These are phyloP conservation scores for Eucalyptus guilfoylei DNA, from an alignment of 345 rosid species.

Conservation along the genomic window DNA sequence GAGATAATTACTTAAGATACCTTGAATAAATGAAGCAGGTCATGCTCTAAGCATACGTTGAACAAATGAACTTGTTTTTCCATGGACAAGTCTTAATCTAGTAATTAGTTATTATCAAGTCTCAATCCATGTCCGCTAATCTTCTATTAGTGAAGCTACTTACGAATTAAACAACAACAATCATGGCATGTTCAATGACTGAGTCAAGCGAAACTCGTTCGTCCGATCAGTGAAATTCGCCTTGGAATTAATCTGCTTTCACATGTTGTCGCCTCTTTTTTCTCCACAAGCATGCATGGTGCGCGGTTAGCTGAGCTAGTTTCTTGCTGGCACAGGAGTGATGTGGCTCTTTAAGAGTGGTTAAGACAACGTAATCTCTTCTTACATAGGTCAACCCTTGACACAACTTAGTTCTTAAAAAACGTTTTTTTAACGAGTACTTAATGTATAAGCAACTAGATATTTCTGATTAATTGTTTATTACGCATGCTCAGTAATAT, in stretches of 20 bases:
- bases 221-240: neutral
- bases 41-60: neutral
- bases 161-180: neutral
- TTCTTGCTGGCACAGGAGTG: no score
- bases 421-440: neutral
- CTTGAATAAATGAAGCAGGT: neutral
- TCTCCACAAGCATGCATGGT: neutral
- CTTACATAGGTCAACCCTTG: neutral
- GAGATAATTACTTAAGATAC: neutral
- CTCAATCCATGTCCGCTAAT: neutral
- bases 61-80: neutral
- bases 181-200: neutral
- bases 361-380: neutral
- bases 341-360: neutral
- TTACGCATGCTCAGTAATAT: neutral
- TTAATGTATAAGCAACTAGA: neutral
- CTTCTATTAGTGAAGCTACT: neutral
- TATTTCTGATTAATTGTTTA: neutral
- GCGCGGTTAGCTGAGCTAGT: no score
- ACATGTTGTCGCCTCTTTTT: neutral
- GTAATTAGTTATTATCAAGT: neutral
- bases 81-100: neutral
- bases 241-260: no score
- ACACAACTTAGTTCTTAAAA: neutral
- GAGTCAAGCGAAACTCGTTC: neutral